phyloP scores from a whole-genome alignment of 192 early-diverging fungal species.

The Backusella sp. region DNA sequence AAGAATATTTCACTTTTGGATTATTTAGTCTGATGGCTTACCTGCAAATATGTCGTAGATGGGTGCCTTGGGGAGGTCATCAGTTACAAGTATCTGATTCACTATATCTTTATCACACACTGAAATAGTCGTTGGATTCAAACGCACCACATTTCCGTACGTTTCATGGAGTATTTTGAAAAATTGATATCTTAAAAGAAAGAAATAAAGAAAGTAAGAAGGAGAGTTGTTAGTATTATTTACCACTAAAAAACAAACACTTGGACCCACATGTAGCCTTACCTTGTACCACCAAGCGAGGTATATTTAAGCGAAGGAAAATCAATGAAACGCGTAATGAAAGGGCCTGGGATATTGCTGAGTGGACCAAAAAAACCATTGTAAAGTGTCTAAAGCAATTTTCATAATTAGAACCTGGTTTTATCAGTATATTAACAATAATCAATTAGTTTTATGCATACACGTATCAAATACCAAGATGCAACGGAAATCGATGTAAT shows the following conservation, averaged over 20 bases:
- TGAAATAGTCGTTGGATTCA: conserved; percentile 34
- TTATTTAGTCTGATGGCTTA: background rate
- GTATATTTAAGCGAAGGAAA: background rate
- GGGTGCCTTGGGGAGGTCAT: conserved; percentile 22
- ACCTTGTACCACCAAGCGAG: conserved; percentile 11
- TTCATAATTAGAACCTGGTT: background rate
- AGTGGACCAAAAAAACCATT: conserved; percentile 20
- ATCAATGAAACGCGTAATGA: conserved; percentile 19
- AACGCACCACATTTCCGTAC: conserved; percentile 44
- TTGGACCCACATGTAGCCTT: background rate
- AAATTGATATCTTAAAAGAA: background rate
- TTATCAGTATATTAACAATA: background rate
- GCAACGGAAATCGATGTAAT: conserved; percentile 4
- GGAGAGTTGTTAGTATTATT: background rate
- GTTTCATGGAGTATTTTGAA: conserved; percentile 29
- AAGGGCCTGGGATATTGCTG: conserved; percentile 22
- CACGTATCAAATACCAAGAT: background rate
- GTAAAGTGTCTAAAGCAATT: conserved; percentile 19
- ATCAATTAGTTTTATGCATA: background rate
- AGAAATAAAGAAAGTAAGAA: background rate
- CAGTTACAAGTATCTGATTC: conserved; percentile 30
- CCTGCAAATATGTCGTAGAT: background rate
- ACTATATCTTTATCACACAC: conserved; percentile 45
- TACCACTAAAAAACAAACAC: background rate
- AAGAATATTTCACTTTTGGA: background rate